Evolutionary conservation across 768 basidiomycete species (phyloP).

Genomic region (Lepiota brunneoincarnata): DNA sequence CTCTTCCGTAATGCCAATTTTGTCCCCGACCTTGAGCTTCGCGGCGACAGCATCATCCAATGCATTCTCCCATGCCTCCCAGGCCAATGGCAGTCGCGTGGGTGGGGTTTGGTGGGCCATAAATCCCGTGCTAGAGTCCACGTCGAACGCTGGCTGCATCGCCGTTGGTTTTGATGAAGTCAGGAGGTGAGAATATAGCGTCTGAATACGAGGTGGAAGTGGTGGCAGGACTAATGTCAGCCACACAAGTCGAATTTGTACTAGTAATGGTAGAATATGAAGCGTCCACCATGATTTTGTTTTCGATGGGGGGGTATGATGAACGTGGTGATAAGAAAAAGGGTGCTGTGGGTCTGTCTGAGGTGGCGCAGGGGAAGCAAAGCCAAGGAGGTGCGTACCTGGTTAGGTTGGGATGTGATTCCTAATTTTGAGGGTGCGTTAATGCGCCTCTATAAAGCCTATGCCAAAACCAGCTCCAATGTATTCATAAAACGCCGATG

Average conservation of each 20-base stretch:
- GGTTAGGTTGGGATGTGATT: background rate
- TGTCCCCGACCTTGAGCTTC: slow-evolving; percentile 62
- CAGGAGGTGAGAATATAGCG: background rate
- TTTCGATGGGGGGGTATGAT: no score
- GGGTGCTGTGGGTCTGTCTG: no score
- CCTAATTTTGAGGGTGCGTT: background rate
- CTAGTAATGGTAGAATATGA: no score
- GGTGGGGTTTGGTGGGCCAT: slow-evolving; percentile 80
- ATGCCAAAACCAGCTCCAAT: background rate
- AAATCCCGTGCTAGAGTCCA: slow-evolving; percentile 88
- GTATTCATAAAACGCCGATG: background rate
- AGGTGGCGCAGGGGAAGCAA: no score
- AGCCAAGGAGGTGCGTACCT: background rate
- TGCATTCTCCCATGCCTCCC: slow-evolving; percentile 70
- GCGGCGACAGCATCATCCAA: slow-evolving; percentile 47
- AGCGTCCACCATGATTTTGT: no score
- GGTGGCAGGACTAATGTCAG: background rate
- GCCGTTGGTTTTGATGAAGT: slow-evolving; percentile 39
- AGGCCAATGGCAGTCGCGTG: slow-evolving; percentile 54
- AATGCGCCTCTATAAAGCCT: background rate
- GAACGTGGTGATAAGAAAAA: no score
- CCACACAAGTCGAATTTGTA: no score
- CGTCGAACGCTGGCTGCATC: slow-evolving; percentile 82
- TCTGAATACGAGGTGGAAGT: slow-evolving; percentile 9
- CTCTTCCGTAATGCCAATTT: slow-evolving; percentile 34